These are phyloP conservation scores for Pneumocystis carinii DNA, from an alignment of 1,139 yeast species.

Conservation along the genomic window DNA sequence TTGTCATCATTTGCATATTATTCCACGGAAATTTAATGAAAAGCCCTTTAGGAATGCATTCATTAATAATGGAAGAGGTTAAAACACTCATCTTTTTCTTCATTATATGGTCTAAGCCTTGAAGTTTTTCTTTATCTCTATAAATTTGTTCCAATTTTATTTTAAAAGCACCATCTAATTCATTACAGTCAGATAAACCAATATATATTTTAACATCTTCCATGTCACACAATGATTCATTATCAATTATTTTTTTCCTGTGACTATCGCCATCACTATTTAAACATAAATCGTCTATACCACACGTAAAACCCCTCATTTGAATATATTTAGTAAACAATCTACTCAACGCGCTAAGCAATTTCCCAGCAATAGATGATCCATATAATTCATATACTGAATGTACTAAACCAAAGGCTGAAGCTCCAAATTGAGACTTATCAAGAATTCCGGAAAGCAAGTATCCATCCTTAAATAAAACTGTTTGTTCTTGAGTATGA, in stretches of 20 bases:
- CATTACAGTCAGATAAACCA: conserved; percentile 42
- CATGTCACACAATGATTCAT: conserved; percentile 71
- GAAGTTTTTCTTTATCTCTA: conserved; percentile 84
- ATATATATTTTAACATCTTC: conserved; percentile 91
- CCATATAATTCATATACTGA: conserved; percentile 94
- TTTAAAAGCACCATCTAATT: conserved; percentile 54
- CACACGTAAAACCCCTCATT: conserved; percentile 92
- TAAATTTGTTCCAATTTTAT: conserved; percentile 85
- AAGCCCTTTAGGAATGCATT: conserved; percentile 92
- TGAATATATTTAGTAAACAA: conserved; percentile 86
- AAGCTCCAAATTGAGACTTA: conserved; percentile 96
- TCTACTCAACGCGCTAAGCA: conserved; percentile 81
- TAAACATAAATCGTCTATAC: conserved; percentile 96
- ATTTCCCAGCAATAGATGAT: conserved; percentile 74
- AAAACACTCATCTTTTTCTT: conserved; percentile 85
- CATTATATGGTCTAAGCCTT: conserved; percentile 88
- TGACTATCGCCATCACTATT: conserved; percentile 81
- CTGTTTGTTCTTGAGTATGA: conserved; percentile 70
- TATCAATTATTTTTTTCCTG: conserved; percentile 68
- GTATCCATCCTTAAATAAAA: conserved; percentile 73
- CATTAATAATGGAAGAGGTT: conserved; percentile 82
- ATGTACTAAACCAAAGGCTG: conserved; percentile 92
- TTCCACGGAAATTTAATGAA: conserved; percentile 91
- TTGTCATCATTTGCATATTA: conserved; percentile 97
- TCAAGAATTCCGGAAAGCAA: conserved; percentile 84